Base-by-base conservation (phyloP, 257 asterid genomes). In the Linaria vulgaris region DNA sequence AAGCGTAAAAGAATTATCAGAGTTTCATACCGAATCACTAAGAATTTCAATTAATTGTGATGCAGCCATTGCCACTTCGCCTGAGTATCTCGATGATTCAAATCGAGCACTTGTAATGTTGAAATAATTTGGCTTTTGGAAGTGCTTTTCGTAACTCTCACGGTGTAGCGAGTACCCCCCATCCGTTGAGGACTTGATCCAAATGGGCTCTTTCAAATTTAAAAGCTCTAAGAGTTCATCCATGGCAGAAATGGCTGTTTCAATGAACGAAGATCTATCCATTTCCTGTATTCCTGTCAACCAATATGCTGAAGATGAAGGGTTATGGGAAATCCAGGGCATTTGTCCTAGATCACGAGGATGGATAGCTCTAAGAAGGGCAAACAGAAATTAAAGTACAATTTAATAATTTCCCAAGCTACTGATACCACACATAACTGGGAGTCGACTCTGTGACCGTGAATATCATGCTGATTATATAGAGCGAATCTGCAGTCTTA, bases 51-150 rank as follows among this genome's bases (percentile, higher is more conserved):
- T 49, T 63, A 90, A 71, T 30, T 87, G 69, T 27, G 13, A 43
- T 6, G 82, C 79, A 57, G 80, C 27, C 80, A 84, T 73, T 50
- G 77, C 65, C 49, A 90, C 94, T 73, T 75, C 73, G 9, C 78
- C 85, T 12, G 82, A 78, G 45, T 83, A 82, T 65, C 72, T 85
- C 0, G 96, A 83, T 12, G 97, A 90, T 76, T 90, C 95, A 24
- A 68, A 70, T 56, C 92, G 75, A 56, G 85, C 77, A 57, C 69
- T 76, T 39, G 75, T 27, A 24, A 65, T 67, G 47, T 56, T 83
- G 17, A 74, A 38, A 59, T 66, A 72, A 67, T 53, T 62, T 19
- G 57, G 19, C 71, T 76, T 76, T 39, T 85, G 80, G 25, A 75
- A 85, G 25, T 74, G 68, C 69, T 72, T 81, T 43, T 83, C 80